A percentile compares a stretch with the other conserved stretches of the same genome.
Conservation (phyloP, 2,329 filamentous ascomycete genomes). For the Fusarium albidum region DNA sequence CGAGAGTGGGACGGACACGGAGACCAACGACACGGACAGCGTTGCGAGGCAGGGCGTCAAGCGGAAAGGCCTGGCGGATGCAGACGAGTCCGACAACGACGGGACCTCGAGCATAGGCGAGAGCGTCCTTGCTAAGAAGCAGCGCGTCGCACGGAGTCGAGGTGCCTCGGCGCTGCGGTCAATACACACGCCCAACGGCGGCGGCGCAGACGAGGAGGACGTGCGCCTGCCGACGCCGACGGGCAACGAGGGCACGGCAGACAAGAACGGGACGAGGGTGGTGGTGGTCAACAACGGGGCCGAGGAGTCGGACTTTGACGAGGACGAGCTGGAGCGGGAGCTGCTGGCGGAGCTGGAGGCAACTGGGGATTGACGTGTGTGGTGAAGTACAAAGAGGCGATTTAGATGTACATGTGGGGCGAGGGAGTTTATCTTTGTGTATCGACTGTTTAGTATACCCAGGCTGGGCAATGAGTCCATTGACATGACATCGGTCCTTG, state of each 20-base stretch:
- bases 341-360: slow-evolving; percentile 67
- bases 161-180: slow-evolving; percentile 57
- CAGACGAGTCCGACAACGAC: slow-evolving; percentile 46
- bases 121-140: slow-evolving; percentile 59
- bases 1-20: slow-evolving; percentile 34
- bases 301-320: slow-evolving; percentile 54
- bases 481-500: no score
- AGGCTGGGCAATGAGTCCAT: slow-evolving; percentile 21
- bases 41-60: slow-evolving; percentile 42
- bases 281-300: slow-evolving; percentile 28
- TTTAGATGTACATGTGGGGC: slow-evolving; percentile 21
- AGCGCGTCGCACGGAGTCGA: slow-evolving; percentile 55
- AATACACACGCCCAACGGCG: slow-evolving; percentile 52
- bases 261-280: slow-evolving; percentile 42
- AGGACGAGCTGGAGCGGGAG: slow-evolving; percentile 69
- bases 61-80: slow-evolving; percentile 43
- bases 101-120: slow-evolving; percentile 43
- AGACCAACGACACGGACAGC: slow-evolving; percentile 41
- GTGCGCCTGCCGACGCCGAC: slow-evolving; percentile 52
- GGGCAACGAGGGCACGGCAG: slow-evolving; percentile 43
- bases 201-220: slow-evolving; percentile 44
- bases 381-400: slow-evolving; percentile 12
- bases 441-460: slow-evolving; percentile 24
- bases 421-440: slow-evolving; percentile 17
- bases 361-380: slow-evolving; percentile 40